Evolutionary conservation across 2,329 filamentous ascomycete genomes (phyloP).

Genomic region (Camillea tinctor): DNA sequence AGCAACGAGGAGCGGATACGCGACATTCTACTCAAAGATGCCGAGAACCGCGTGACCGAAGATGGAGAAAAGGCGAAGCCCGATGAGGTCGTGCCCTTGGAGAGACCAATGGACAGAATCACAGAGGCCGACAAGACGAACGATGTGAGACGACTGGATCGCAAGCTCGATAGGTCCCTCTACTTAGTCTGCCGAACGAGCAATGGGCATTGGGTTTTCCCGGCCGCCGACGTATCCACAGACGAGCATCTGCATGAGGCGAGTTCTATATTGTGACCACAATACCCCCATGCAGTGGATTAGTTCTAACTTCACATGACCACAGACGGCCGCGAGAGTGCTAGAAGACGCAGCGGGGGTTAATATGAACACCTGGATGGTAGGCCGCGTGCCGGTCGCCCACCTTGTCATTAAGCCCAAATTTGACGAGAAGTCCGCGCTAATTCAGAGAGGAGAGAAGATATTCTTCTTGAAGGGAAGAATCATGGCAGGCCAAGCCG

Average conservation of each 20-base stretch:
- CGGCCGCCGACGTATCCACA: conserved; percentile 64
- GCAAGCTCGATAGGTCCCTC: conserved; percentile 75
- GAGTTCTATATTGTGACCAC: conserved; percentile 35
- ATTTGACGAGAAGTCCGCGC: conserved; percentile 42
- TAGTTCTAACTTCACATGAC: conserved; percentile 16
- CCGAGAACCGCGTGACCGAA: conserved; percentile 61
- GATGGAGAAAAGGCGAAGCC: conserved; percentile 58
- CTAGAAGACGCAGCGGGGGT: conserved; percentile 75
- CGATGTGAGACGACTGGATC: conserved; percentile 77
- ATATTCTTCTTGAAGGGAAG: conserved; percentile 94
- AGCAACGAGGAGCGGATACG: conserved; percentile 63
- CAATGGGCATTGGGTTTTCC: conserved; percentile 78
- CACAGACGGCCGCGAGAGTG: conserved; percentile 77
- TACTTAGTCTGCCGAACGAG: conserved; percentile 81
- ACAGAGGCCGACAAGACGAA: conserved; percentile 76
- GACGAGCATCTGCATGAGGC: conserved; percentile 83
- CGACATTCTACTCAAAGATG: conserved; percentile 71
- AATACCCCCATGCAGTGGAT: not conserved
- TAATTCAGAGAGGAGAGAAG: conserved; percentile 65
- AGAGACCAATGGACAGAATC: conserved; percentile 65
- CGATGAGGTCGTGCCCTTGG: conserved; percentile 64
- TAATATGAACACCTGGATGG: conserved; percentile 99
- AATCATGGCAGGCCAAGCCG: conserved; percentile 95
- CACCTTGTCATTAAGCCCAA: conserved; percentile 63
- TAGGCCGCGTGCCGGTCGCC: conserved; percentile 85